These are phyloP conservation scores for Pseudocercospora vitis DNA, from an alignment of 2,329 filamentous ascomycete genomes.

Conservation along the genomic window DNA sequence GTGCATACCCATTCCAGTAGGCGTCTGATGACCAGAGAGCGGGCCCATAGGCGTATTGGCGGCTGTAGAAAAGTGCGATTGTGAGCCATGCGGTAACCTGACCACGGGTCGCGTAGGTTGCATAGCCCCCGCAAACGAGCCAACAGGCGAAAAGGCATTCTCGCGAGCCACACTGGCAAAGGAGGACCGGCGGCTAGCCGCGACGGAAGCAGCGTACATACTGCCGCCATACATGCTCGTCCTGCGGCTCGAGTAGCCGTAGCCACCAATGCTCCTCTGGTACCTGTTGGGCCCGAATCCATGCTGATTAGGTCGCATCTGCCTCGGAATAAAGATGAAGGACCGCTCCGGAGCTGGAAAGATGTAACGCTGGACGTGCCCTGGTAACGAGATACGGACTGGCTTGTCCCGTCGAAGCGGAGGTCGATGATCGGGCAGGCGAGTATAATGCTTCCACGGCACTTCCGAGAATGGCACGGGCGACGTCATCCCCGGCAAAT, in stretches of 20 bases:
- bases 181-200: conserved; percentile 86
- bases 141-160: conserved; percentile 73
- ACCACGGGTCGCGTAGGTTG: conserved; percentile 72
- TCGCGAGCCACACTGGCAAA: conserved; percentile 68
- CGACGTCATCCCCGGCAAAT: conserved; percentile 71
- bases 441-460: conserved; percentile 85
- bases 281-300: conserved; percentile 66
- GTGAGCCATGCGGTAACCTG: conserved; percentile 68
- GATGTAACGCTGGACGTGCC: conserved; percentile 78
- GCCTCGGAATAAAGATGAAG: conserved; percentile 96
- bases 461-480: conserved; percentile 72
- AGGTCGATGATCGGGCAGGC: conserved; percentile 89
- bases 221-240: conserved; percentile 84
- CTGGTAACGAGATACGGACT: conserved; percentile 86
- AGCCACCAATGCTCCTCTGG: conserved; percentile 69
- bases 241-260: conserved; percentile 67
- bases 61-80: conserved; percentile 36
- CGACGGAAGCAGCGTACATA: conserved; percentile 79
- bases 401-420: conserved; percentile 94
- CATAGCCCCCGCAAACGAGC: conserved; percentile 60
- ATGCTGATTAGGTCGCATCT: conserved; percentile 89
- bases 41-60: conserved; percentile 36
- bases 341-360: conserved; percentile 87
- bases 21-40: conserved; percentile 40
- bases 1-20: conserved; percentile 54